These are phyloP conservation scores for Collybiopsis confluens DNA, from an alignment of 768 basidiomycete species.

Conservation along the genomic window DNA sequence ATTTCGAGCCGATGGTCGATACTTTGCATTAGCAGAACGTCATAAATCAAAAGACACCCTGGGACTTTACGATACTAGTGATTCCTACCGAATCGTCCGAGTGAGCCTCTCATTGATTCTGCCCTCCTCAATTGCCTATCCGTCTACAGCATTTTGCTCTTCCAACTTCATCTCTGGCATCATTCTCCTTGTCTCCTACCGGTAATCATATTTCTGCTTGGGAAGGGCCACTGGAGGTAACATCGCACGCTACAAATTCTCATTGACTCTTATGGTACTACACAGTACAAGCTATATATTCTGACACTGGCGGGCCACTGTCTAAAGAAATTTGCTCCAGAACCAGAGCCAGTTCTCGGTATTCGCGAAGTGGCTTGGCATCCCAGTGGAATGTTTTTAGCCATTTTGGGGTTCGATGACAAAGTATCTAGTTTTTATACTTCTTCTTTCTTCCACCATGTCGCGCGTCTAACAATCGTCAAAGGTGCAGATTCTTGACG, in stretches of 20 bases:
- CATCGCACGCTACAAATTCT: slow-evolving; percentile 12
- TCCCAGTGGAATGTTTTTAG: slow-evolving; percentile 78
- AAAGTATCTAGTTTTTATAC: slow-evolving; percentile 43
- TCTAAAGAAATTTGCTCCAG: slow-evolving; percentile 65
- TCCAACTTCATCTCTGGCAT: slow-evolving; percentile 68
- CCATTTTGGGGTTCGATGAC: slow-evolving; percentile 86
- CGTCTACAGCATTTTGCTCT: slow-evolving; percentile 71
- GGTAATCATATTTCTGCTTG: slow-evolving; percentile 76
- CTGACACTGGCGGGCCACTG: slow-evolving; percentile 62
- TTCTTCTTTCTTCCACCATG: background rate
- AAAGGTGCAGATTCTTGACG: slow-evolving; percentile 74
- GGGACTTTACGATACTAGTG: slow-evolving; percentile 75
- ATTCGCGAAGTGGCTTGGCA: slow-evolving; percentile 81
- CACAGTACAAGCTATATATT: slow-evolving; percentile 73
- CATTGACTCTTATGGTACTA: background rate
- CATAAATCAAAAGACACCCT: slow-evolving; percentile 88
- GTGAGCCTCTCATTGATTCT: slow-evolving; percentile 34
- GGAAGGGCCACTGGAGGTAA: slow-evolving; percentile 82
- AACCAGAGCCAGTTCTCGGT: slow-evolving; percentile 79
- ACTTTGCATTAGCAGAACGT: slow-evolving; percentile 82
- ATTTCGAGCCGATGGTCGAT: slow-evolving; percentile 76
- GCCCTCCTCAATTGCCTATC: background rate
- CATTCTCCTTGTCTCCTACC: slow-evolving; percentile 70
- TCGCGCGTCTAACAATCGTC: background rate
- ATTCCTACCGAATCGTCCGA: slow-evolving; percentile 68